Base-by-base conservation (phyloP, 257 asterid species). In the Coffea canephora region DNA sequence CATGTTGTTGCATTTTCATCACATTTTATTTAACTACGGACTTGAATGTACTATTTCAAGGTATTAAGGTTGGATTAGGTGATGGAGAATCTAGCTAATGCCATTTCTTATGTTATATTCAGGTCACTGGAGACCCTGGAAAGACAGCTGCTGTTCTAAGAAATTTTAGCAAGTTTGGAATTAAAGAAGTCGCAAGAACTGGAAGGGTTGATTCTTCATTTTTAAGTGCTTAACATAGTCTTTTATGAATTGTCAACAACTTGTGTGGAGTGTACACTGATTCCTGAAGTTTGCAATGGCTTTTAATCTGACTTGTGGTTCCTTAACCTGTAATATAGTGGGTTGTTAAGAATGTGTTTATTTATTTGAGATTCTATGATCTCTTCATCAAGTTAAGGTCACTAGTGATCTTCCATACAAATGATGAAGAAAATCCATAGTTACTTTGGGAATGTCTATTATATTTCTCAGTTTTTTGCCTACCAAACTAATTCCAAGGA, bases 41-140 rank as follows among this genome's bases (percentile, higher is more conserved):
- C 16, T 45, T 31, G 4, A 36, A 13, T 52, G 49, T 74, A 34
- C 34, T 74, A 45, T 14, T 49, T 69, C 9, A 8, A 21, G 31
- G 52, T 69, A 41, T 41, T 25, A 69, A 41, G 34, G 74, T 5
- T 19, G 27, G 16, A 21, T 41, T 69, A 43, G 34, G 8, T 69
- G 41, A 69, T 43, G 74, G 12, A 34, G 19, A 4, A 21, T 18
- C 45, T 36, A 49, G 45, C 49, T n/a, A 36, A 52, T 54, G 74
- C 79, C 41, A 73, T 43, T 73, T 78, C 77, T 78, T 79, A 69
- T 74, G 82, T 61, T 71, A 82, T 84, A 70, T 79, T 73, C 85
- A 93, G 98, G 95, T 93, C 81, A 93, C 98, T 86, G 98, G 98
- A 88, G 98, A 93, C 85, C 98, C 98, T 64, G 98, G 98, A 75